These are phyloP conservation scores for Termitomyces sp. DNA, from an alignment of 768 basidiomycete species.

Conservation along the genomic window DNA sequence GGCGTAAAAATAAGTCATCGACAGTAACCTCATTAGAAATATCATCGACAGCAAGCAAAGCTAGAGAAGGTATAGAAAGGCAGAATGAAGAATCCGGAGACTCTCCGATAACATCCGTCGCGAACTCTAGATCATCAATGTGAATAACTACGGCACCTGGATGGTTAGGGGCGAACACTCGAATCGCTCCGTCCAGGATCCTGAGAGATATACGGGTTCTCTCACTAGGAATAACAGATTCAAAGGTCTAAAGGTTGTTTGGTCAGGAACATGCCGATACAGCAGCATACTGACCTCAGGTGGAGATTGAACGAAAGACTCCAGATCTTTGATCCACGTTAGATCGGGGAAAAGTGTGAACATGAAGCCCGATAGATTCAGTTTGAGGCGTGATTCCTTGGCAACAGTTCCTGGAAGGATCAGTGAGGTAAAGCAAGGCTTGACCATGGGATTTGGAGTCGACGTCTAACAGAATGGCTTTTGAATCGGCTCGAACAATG, in stretches of 20 bases:
- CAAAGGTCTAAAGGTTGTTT: slow-evolving; percentile 60
- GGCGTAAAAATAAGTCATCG: slow-evolving; percentile 15
- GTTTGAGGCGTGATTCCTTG: slow-evolving; percentile 77
- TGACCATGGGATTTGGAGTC: slow-evolving; percentile 47
- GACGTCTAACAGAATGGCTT: slow-evolving; percentile 32
- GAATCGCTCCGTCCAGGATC: slow-evolving; percentile 64
- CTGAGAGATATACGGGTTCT: slow-evolving; percentile 67
- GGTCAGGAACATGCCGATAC: background rate
- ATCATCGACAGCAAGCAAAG: slow-evolving; percentile 42
- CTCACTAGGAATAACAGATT: slow-evolving; percentile 89
- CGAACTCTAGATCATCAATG: slow-evolving; percentile 61
- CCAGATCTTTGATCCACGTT: slow-evolving; percentile 58
- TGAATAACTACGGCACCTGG: slow-evolving; percentile 66
- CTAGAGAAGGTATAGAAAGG: slow-evolving; percentile 43
- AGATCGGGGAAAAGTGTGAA: slow-evolving; percentile 60
- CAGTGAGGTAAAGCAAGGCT: slow-evolving; percentile 65
- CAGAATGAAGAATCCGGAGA: slow-evolving; percentile 52
- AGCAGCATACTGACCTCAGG: slow-evolving; percentile 63
- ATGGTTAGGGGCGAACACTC: slow-evolving; percentile 51
- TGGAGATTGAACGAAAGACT: slow-evolving; percentile 71
- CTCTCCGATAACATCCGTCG: slow-evolving; percentile 70
- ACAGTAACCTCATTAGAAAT: slow-evolving; percentile 21
- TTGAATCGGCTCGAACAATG: background rate
- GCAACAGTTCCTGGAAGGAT: slow-evolving; percentile 52
- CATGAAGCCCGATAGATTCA: slow-evolving; percentile 62